Conservation (phyloP, 2,329 filamentous ascomycete genomes). For the Graphiopsis chlorocephala region DNA sequence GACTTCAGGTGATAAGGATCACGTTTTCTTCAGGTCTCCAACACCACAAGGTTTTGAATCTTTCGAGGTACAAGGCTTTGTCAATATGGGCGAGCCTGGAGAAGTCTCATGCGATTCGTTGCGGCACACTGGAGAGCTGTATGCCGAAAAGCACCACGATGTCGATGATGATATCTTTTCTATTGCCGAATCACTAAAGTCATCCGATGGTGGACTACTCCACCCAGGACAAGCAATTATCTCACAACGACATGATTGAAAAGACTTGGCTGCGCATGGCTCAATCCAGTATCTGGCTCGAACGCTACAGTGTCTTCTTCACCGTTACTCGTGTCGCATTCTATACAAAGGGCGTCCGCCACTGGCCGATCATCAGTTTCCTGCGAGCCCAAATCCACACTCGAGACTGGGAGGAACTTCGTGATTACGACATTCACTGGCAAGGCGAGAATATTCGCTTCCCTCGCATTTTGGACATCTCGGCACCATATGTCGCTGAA, state of each 20-base stretch:
- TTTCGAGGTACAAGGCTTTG: not conserved
- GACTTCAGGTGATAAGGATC: not conserved
- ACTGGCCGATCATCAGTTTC: constrained; percentile 29
- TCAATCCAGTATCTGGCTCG: constrained; percentile 5
- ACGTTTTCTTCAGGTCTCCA: not conserved
- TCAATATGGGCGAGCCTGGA: not conserved
- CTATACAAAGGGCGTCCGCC: constrained; percentile 15
- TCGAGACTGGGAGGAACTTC: constrained; percentile 21
- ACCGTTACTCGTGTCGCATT: constrained; percentile 18
- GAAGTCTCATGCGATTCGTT: not conserved
- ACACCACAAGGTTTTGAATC: not conserved
- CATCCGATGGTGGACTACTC: constrained; percentile 5
- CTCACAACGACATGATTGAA: not conserved
- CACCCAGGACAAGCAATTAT: not conserved
- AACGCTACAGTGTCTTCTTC: constrained; percentile 2
- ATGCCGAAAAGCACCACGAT: not conserved
- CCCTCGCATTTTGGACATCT: constrained; percentile 26
- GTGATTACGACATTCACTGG: constrained; percentile 26
- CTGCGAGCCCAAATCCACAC: constrained; percentile 27
- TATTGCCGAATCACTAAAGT: not conserved
- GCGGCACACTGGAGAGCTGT: not conserved
- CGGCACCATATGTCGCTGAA: constrained; percentile 20
- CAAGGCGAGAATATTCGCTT: constrained; percentile 22
- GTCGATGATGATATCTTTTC: not conserved
- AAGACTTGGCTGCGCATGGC: constrained; percentile 8